A percentile compares a stretch with the other conserved stretches of the same genome.
Conservation (phyloP, 129 eudicot species). For the Lonicera japonica region DNA sequence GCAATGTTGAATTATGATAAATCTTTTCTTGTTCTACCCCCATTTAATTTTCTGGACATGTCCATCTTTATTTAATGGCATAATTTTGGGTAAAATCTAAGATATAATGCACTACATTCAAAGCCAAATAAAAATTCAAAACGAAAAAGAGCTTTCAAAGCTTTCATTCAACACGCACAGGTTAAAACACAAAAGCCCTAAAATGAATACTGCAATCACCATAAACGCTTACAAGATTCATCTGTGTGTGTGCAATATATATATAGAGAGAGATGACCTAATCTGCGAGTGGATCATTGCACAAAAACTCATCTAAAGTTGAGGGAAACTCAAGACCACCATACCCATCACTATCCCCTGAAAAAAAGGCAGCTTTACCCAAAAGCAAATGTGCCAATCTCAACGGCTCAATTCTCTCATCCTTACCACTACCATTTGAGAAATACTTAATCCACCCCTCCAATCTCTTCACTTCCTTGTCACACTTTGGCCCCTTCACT, state of each 20-base stretch:
- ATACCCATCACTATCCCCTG: slow-evolving; percentile 21
- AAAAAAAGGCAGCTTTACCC: slow-evolving; percentile 58
- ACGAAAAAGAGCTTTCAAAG: slow-evolving; percentile 3
- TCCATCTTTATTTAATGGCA: no score
- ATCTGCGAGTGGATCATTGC: slow-evolving; percentile 43
- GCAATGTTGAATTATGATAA: no score
- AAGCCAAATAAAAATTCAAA: no score
- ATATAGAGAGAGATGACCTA: not conserved
- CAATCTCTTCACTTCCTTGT: slow-evolving; percentile 60
- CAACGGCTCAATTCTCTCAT: slow-evolving; percentile 44
- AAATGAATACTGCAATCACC: not conserved
- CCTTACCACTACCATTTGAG: no score
- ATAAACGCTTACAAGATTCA: slow-evolving; percentile 1
- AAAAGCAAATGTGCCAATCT: slow-evolving; percentile 74
- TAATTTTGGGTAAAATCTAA: no score
- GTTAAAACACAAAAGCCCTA: no score
- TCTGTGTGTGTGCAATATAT: not conserved
- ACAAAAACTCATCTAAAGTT: slow-evolving; percentile 59
- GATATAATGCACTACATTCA: no score
- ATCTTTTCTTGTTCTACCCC: not conserved
- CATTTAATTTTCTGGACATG: no score
- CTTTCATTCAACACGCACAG: no score
- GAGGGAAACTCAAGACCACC: slow-evolving; percentile 52
- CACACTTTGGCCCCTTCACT: slow-evolving; percentile 65
- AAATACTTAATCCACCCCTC: slow-evolving; percentile 65